phyloP scores from a whole-genome alignment of 345 rosid genomes.

The Boechera retrofracta region DNA sequence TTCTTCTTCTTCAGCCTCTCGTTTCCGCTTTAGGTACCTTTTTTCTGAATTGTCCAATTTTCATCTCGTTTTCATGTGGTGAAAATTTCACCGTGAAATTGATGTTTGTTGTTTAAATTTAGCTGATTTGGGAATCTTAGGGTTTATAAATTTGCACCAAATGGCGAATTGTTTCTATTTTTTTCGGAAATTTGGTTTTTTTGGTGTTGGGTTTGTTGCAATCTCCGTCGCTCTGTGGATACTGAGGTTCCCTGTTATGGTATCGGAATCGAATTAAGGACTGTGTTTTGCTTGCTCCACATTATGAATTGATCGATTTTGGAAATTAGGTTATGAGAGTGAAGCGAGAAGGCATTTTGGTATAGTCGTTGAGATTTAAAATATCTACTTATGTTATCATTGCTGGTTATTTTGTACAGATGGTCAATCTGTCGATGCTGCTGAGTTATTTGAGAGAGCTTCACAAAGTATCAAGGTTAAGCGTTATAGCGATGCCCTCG shows the following conservation, averaged over 20 bases:
- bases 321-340: slow-evolving; percentile 26
- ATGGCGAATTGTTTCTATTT: neutral
- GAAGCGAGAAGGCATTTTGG: slow-evolving; percentile 22
- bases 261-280: slow-evolving; percentile 16
- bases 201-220: slow-evolving; percentile 17
- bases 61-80: neutral
- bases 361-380: neutral
- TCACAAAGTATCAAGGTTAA: slow-evolving; percentile 80
- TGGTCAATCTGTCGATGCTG: slow-evolving; percentile 63
- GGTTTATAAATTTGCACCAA: neutral
- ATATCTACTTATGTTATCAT: neutral
- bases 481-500: slow-evolving; percentile 81
- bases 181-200: neutral
- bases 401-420: slow-evolving; percentile 50
- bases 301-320: slow-evolving; percentile 8
- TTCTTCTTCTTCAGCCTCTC: slow-evolving; percentile 88
- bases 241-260: neutral
- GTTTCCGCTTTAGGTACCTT: slow-evolving; percentile 77
- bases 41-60: neutral
- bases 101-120: neutral
- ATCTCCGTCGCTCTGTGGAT: neutral
- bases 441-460: slow-evolving; percentile 78
- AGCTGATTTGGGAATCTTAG: slow-evolving; percentile 31
- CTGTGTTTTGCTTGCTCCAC: slow-evolving; percentile 14
- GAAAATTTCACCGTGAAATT: neutral